Conservation (phyloP, 495 filamentous ascomycete species). For the Penicillium silybi region DNA sequence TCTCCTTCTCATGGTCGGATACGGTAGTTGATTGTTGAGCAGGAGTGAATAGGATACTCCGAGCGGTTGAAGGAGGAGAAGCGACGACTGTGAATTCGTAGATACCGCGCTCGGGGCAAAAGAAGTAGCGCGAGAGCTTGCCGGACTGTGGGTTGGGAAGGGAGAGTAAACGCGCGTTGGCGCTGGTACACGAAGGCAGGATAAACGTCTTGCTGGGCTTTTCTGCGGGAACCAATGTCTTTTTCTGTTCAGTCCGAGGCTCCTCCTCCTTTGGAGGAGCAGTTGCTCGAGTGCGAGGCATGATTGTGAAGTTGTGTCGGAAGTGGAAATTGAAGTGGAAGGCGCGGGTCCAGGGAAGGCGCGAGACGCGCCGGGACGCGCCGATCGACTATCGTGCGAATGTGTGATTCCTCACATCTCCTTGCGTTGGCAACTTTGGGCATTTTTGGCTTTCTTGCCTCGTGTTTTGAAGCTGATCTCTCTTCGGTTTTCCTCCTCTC, state of each 20-base stretch:
- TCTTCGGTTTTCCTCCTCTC: not conserved
- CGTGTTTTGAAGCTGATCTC: not conserved
- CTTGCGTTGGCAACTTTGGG: not conserved
- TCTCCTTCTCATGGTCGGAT: not conserved
- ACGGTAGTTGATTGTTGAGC: conserved; percentile 3
- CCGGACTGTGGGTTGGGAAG: conserved; percentile 73
- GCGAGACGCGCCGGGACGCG: conserved; percentile 31
- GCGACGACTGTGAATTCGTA: conserved; percentile 82
- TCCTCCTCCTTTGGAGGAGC: conserved; percentile 23
- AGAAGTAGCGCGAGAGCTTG: conserved; percentile 66
- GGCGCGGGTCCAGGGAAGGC: conserved; percentile 13
- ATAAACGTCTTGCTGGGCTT: conserved; percentile 70
- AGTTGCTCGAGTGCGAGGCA: conserved; percentile 32
- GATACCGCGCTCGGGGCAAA: conserved; percentile 72
- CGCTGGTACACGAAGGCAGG: conserved; percentile 62
- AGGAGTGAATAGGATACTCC: conserved; percentile 35
- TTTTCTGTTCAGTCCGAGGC: conserved; percentile 7
- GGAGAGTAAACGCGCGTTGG: conserved; percentile 66
- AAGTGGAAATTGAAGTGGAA: not conserved
- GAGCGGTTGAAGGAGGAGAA: conserved; percentile 43
- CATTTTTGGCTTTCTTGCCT: not conserved
- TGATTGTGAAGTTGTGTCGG: conserved; percentile 3
- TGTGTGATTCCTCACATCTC: conserved; percentile 22
- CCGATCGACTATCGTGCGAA: conserved; percentile 20
- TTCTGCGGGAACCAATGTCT: conserved; percentile 18